These are phyloP conservation scores for Crataegus laevigata DNA, from an alignment of 306 rosid species.

Conservation along the genomic window DNA sequence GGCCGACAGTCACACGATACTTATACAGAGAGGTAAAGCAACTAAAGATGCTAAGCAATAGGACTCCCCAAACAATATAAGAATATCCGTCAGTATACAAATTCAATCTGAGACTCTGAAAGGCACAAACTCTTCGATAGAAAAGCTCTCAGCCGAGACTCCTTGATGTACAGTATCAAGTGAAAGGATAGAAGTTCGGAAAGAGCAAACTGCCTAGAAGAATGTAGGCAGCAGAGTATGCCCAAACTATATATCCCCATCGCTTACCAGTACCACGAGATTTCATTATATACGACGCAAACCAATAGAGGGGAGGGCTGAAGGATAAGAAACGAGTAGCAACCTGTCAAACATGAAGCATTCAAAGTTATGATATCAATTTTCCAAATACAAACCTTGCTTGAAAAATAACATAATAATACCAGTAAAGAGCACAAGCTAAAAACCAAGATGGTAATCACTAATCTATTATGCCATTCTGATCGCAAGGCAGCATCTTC, in stretches of 20 bases:
- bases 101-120: no score
- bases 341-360: constrained; percentile 45
- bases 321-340: constrained; percentile 80
- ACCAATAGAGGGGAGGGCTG: no score
- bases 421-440: not conserved
- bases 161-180: constrained; percentile 25
- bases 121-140: no score
- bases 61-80: no score
- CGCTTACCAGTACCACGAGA: no score
- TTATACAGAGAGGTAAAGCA: no score
- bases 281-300: no score
- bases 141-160: no score
- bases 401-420: no score
- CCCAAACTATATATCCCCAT: constrained; percentile 18
- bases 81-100: no score
- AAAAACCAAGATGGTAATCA: not conserved
- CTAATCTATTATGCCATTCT: not conserved
- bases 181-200: constrained; percentile 87
- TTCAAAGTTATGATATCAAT: not conserved
- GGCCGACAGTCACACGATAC: no score
- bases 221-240: constrained; percentile 65
- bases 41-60: no score
- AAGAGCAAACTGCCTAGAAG: constrained; percentile 82
- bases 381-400: not conserved
- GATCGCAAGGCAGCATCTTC: not conserved